Conservation (phyloP, 129 eudicot species). For the Ambrosia artemisiifolia region DNA sequence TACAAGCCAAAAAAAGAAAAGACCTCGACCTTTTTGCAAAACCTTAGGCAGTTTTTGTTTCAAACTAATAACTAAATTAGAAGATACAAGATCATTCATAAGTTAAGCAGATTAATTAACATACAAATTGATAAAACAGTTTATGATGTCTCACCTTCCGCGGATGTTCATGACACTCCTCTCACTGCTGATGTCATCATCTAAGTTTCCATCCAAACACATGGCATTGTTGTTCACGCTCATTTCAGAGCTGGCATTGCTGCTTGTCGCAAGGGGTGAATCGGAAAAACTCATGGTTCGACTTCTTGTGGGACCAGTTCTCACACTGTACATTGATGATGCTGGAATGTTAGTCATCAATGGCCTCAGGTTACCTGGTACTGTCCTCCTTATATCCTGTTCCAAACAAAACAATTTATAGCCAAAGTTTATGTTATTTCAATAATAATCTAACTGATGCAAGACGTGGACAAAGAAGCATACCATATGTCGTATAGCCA, state of each 20-base stretch:
- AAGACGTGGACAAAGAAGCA: conserved; percentile 22
- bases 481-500: conserved; percentile 99
- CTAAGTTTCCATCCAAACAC: conserved; percentile 55
- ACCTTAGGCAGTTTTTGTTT: conserved; percentile 1
- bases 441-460: background rate
- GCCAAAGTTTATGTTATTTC: background rate
- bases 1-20: background rate
- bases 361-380: conserved; percentile 90
- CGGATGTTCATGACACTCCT: conserved; percentile 36
- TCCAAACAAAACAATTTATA: background rate
- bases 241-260: conserved; percentile 90
- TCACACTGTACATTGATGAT: conserved; percentile 94
- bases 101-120: conserved; percentile 25
- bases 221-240: conserved; percentile 67
- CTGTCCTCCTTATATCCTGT: conserved; percentile 84
- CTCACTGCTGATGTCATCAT: conserved; percentile 61
- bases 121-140: conserved; percentile 21
- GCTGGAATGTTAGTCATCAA: conserved; percentile 96
- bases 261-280: conserved; percentile 93
- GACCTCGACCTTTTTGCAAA: background rate
- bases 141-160: conserved; percentile 47
- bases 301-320: conserved; percentile 78
- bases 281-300: conserved; percentile 72
- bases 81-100: conserved; percentile 18
- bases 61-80: conserved; percentile 34